Evolutionary conservation across 2,329 filamentous ascomycete species (phyloP), one percentile per base, ranked within the genome.

Genomic region (Penicillium sp.): DNA sequence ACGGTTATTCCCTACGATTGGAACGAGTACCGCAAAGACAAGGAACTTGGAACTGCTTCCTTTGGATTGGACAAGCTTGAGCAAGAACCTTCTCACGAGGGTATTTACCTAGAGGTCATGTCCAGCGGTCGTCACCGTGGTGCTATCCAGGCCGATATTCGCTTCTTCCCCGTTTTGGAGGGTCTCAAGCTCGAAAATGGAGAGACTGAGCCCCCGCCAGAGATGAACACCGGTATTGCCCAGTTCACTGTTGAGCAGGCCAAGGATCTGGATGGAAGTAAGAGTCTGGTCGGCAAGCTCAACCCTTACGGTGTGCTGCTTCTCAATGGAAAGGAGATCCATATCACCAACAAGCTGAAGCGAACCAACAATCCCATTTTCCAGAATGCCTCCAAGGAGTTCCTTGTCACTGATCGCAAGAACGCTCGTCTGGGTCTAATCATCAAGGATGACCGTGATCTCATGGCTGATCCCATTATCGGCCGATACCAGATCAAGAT

Each of bases 331-430:
- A 96, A 94, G 74, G 88, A 95, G 68, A 83, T 97, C 4, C 91
- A 96, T 64, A 82, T 85, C 50, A 96, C 92, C 46, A 90, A 91
- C 75, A 95, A 92, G 73, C 82, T 97, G 64, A 99, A 97, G 82
- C 88, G 93, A 55, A 97, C 91, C 54, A 99, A 99, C 76, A 94
- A 96, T 64, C 94, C 94, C 7, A 92, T 99, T 64, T 99, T 92
- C 87, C 88, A 93, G 47, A 88, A 97, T 68, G 90, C 90, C 6
- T 89, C 86, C 61, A 96, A 96, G 75, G 94, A 99, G 68, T 85
- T 99, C 62, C 84, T 99, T 55, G 93, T 99, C 68, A 97, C 92
- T 1, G 92, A 99, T 69, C 87, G 90, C 56, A 96, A 91, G 77
- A 87, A 85, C 68, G 92, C 94, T 50, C 94, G 91, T 69, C 81